Evolutionary conservation across 2,329 filamentous ascomycete species (phyloP), one percentile per base, ranked within the genome.

Genomic region (Penicillium sp.): DNA sequence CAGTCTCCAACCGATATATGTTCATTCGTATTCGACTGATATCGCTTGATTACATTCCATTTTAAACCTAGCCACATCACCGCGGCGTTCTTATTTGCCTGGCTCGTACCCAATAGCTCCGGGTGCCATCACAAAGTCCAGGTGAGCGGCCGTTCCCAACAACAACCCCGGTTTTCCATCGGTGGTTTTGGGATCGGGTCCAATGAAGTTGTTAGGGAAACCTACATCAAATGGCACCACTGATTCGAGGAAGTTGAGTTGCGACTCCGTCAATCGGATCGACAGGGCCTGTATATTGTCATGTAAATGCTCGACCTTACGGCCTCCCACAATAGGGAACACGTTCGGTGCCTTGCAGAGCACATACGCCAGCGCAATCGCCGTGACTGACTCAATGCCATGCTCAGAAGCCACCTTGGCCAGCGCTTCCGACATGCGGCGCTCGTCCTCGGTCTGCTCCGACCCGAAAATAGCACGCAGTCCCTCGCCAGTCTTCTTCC

Each of bases 331-430:
- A 27, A 89, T 80, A 1, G 86, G 86, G 57, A 86, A 87, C 9
- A 88, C 81, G 53, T 86, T 80, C 0, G 83, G 78, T 1, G 81
- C 71, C 67, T 88, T 87, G 49, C 80, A 75, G 73, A 86, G 76
- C 10, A 88, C 80, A 56, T 89, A 89, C 2, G 85, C 84, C 16
- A 89, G 65, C 7, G 85, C 84, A 21, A 86, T 67, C 25, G 76
- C 76, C 3, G 80, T 83, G 33, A 86, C 72, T 2, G 59, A 64
- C 17, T 73, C 68, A 2, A 73, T 68, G 1, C 75, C 74, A 50
- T 81, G 77, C 43, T 74, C 68, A 6, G 72, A 70, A 0, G 78
- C 80, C 6, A 86, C 73, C 50, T 79, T 72, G 19, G 76, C 80
- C 0, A 87, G 71, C 1, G 77, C 78, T 14, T 69, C 71, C 41